Base-by-base conservation (phyloP, 2,329 filamentous ascomycete species). In the Coleophoma cylindrospora region DNA sequence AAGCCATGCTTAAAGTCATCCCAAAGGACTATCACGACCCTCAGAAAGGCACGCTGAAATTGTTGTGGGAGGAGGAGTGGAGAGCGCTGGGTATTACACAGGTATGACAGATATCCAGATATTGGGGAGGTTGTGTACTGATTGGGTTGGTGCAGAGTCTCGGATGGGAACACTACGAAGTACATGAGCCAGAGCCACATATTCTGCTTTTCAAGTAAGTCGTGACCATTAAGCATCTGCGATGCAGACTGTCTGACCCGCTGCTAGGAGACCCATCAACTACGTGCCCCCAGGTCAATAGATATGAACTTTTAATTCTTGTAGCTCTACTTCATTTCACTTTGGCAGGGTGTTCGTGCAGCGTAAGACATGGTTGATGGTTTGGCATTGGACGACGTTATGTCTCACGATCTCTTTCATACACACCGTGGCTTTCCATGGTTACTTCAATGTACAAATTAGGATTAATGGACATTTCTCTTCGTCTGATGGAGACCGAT, bases 1-100 rank as follows among this genome's bases (percentile, higher is more conserved):
- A 99, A 74, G 86, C 90, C 61, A 99, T 99, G 94, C 84, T 99
- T 57, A 97, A 97, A 73, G 87, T 83, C 38, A 97, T 99, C 60
- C 94, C 94, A 17, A 86, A 91, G 68, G 92, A 96, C 57, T 96
- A 96, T 71, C 92, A 95, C 66, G 91, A 96, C 69, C 79, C 84
- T 46, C 75, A 83, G 47, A 90, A 95, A 71, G 94, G 94, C 54
- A 97, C 92, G 6, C 74, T 99, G 70, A 99, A 97, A 75, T 75
- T 99, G 60, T 74, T 99, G 54, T 96, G 92, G 91, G 94, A 99
- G 70, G 92, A 97, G 59, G 94, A 99, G 74, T 99, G 94, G 94
- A 85, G 94, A 71, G 91, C 87, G 34, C 79, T 99, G 65, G 94
- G 94, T 46, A 99, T 99, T 67, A 99, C 94, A 58, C 92, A 96